Percentiles rank a stretch among this genome's conserved stretches.
These are phyloP conservation scores for Aspergillus sp. DNA, from an alignment of 2,329 filamentous ascomycete species.

Conservation along the genomic window DNA sequence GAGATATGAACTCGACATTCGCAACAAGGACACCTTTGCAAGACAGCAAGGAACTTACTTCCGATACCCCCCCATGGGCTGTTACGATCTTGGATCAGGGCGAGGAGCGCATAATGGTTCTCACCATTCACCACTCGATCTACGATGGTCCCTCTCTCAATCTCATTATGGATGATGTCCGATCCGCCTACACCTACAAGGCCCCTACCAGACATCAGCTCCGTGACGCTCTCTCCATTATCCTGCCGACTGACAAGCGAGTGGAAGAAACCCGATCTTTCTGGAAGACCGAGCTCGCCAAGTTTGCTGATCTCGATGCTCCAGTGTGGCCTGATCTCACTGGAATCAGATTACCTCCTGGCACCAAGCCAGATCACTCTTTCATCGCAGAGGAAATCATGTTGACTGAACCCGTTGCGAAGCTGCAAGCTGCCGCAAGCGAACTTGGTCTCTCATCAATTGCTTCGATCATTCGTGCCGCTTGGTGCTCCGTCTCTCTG, in stretches of 20 bases:
- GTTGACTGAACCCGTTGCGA: constrained; percentile 10
- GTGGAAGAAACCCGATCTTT: constrained; percentile 13
- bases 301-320: constrained; percentile 17
- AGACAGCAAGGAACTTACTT: constrained; percentile 24
- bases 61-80: constrained; percentile 29
- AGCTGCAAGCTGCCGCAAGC: constrained; percentile 13
- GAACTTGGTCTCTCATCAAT: constrained; percentile 23
- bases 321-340: constrained; percentile 24
- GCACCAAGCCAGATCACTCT: constrained; percentile 7
- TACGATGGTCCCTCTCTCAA: constrained; percentile 28
- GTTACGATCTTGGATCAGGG: constrained; percentile 27
- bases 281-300: constrained; percentile 20
- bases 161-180: constrained; percentile 23
- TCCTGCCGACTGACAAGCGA: constrained; percentile 12
- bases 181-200: constrained; percentile 16
- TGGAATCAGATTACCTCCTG: constrained; percentile 11
- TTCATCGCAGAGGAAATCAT: constrained; percentile 13
- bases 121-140: constrained; percentile 32
- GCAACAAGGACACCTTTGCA: constrained; percentile 18
- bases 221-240: constrained; percentile 19
- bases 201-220: constrained; percentile 20
- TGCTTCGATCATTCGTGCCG: constrained; percentile 23
- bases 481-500: constrained; percentile 23
- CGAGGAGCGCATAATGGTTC: constrained; percentile 24
- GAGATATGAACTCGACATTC: constrained; percentile 7